A percentile compares a stretch with the other conserved stretches of the same genome.
These are phyloP conservation scores for Boletus hoseneyae DNA, from an alignment of 1,284 basidiomycete genomes.

Conservation along the genomic window DNA sequence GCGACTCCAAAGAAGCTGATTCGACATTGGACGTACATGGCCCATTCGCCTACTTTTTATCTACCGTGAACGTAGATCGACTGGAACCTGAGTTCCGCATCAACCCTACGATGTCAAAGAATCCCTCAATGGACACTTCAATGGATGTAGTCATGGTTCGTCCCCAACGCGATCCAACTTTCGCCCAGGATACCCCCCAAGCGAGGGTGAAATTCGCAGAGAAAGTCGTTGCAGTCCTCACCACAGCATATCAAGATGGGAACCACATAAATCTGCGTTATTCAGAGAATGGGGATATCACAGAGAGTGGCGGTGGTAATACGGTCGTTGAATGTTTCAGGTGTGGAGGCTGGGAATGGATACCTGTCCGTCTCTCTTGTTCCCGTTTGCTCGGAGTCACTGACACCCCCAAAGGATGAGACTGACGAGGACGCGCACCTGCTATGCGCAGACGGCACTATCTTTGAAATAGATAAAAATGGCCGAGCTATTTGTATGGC, in stretches of 20 bases:
- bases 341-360: slow-evolving; percentile 83
- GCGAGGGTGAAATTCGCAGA: slow-evolving; percentile 44
- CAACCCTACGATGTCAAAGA: slow-evolving; percentile 32
- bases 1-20: slow-evolving; percentile 32
- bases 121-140: slow-evolving; percentile 40
- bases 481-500: slow-evolving; percentile 53
- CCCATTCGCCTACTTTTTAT: slow-evolving; percentile 85
- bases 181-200: slow-evolving; percentile 40
- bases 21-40: slow-evolving; percentile 55
- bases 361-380: slow-evolving; percentile 54
- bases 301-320: slow-evolving; percentile 43
- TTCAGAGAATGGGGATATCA: slow-evolving; percentile 43
- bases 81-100: slow-evolving; percentile 75
- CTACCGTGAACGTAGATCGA: slow-evolving; percentile 77
- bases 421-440: slow-evolving; percentile 57
- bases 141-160: slow-evolving; percentile 85
- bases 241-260: slow-evolving; percentile 71
- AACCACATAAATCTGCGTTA: slow-evolving; percentile 66
- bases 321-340: slow-evolving; percentile 79
- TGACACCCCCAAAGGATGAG: slow-evolving; percentile 42
- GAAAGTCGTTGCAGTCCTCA: slow-evolving; percentile 52
- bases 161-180: slow-evolving; percentile 64
- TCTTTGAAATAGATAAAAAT: slow-evolving; percentile 53
- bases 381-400: slow-evolving; percentile 5
- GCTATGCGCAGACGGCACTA: slow-evolving; percentile 73